phyloP scores from a whole-genome alignment of 192 early-diverging fungal species.

The Bifiguratus adelaidae region DNA sequence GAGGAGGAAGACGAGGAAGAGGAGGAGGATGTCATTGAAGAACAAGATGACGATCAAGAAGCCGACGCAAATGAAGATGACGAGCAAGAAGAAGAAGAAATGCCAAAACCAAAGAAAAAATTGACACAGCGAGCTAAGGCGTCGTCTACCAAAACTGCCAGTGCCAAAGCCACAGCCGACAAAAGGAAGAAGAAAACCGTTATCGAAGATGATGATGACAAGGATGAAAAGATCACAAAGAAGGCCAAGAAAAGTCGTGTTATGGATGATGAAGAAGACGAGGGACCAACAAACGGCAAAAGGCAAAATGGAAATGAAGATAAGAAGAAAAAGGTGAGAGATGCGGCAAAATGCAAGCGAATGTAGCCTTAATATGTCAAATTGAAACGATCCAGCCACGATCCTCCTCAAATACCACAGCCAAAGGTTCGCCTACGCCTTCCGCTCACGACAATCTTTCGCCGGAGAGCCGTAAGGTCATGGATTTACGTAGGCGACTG shows the following conservation, averaged over 20 bases:
- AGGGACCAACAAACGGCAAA: neutral
- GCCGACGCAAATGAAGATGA: neutral
- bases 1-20: constrained; percentile 9
- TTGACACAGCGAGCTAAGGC: neutral
- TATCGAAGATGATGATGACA: neutral
- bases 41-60: neutral
- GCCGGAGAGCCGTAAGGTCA: no score
- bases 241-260: constrained; percentile 3
- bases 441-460: no score
- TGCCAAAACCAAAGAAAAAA: neutral
- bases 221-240: neutral
- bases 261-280: constrained; percentile 3
- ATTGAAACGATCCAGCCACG: neutral
- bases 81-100: constrained; percentile 2
- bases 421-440: no score
- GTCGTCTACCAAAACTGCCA: neutral
- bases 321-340: neutral
- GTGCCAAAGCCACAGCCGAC: neutral
- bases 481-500: no score
- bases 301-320: neutral
- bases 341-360: no score
- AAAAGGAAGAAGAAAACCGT: constrained; percentile 3
- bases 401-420: neutral
- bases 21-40: constrained; percentile 8
- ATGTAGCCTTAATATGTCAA: neutral